Evolutionary conservation across 2,329 filamentous ascomycete genomes (phyloP), one percentile per base, ranked within the genome.

Genomic region (Aspergillus jensenii): DNA sequence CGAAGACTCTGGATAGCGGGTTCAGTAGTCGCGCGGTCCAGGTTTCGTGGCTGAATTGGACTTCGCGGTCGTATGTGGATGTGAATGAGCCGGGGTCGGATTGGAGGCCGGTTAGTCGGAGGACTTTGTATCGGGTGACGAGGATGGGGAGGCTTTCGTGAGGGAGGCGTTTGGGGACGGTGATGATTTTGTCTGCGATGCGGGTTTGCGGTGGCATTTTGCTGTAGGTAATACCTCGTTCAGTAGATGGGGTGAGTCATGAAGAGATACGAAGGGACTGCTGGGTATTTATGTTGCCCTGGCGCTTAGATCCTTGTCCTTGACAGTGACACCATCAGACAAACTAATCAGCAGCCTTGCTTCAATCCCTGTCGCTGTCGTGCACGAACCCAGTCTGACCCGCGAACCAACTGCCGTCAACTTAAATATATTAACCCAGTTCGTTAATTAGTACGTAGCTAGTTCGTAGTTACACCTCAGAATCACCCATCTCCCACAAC

Each of bases 401-500:
- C 27, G 8, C 21, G 1, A 1, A 3, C 1, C 27, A 31, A 31
- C 9, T 11, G 27, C 27, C 27, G 3, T 31, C 9, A 25, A 11
- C 27, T 31, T 31, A 31, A 25, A 25, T 25, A 25, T 25, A 7
- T 25, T 25, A 7, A 21, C 21, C 21, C 21, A 25, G 23, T 25
- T 25, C 6, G 6, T 25, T 7, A 25, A 25, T 25, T 25, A 25
- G 23, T 25, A 4, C 6, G 23, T 7, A 25, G 23, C 7, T 25
- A 7, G 7, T 6, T 25, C 5, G 23, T 25, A 1, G 9, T 8
- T 49, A 49, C 5, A 49, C 17, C 27, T 50, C 48, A 6, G 78
- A 84, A 71, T 84, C 82, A 57, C 77, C 85, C 60, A 76, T 82
- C 48, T 78, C 78, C 64, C 65, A 65, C 31, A 52, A 41, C 12